Conservation (phyloP, 805 yeast genomes). For the Candida tallmaniae region DNA sequence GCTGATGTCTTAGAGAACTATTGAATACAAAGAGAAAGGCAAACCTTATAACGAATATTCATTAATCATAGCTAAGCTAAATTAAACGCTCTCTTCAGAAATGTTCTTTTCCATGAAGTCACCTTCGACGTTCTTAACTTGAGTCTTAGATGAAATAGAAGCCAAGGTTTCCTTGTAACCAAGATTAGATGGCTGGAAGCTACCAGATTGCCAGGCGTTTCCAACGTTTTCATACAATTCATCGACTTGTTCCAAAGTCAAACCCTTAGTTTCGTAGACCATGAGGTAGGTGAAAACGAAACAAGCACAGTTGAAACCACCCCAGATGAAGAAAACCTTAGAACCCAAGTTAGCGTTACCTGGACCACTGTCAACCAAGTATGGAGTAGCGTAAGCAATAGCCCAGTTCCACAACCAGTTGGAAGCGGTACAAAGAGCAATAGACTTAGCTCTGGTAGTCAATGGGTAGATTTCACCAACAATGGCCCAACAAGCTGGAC, state of each 20-base stretch:
- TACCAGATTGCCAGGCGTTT: constrained; percentile 29
- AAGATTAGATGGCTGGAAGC: constrained; percentile 19
- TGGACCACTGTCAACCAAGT: constrained; percentile 36
- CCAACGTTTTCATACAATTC: constrained; percentile 32
- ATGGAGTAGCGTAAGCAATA: constrained; percentile 38
- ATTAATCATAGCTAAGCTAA: constrained; percentile 1
- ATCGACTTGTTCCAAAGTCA: constrained; percentile 39
- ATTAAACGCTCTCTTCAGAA: not conserved
- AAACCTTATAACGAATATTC: not conserved
- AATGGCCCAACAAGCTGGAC: constrained; percentile 37
- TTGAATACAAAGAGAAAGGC: not conserved
- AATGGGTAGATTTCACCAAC: constrained; percentile 34
- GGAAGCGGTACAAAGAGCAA: constrained; percentile 35
- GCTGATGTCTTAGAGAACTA: not conserved
- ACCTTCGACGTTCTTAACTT: constrained; percentile 3
- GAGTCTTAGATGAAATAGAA: constrained; percentile 1
- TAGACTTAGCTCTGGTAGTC: constrained; percentile 35
- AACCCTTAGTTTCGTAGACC: constrained; percentile 39
- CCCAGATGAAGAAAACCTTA: constrained; percentile 42
- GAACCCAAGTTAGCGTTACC: constrained; percentile 37
- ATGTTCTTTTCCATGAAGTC: not conserved
- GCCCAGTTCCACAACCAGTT: constrained; percentile 42
- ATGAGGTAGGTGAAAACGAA: constrained; percentile 27
- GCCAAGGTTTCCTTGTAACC: constrained; percentile 6
- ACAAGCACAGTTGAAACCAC: constrained; percentile 34